Evolutionary conservation across 768 basidiomycete genomes (phyloP), one percentile per base, ranked within the genome.

Genomic region (Leucosporidium creatinivorum): DNA sequence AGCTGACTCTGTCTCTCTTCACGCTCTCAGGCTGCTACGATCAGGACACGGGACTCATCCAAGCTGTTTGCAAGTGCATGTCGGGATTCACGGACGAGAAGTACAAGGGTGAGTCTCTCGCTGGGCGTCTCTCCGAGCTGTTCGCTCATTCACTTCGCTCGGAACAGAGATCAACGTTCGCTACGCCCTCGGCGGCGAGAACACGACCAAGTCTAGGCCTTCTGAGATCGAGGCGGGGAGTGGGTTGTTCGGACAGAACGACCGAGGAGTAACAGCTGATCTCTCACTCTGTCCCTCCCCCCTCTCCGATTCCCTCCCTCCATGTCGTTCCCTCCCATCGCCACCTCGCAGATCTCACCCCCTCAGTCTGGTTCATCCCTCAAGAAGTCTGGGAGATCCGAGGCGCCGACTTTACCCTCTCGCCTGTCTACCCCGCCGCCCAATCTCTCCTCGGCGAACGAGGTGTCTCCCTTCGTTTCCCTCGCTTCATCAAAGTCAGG

Each of bases 61-160:
- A 47, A 54, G 91, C 88, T 3, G 83, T 93, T 23, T 91, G 89
- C 77, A 93, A 96, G 78, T 91, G 89, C 81, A 89, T 91, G 86
- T 89, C 88, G 68, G 88, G 88, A 86, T 96, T 96, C 78, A 85
- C 89, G 33, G 91, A 69, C 61, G 69, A 63, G 44, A 77, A 73
- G 70, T 77, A 77, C 73, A 79, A 88, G 83, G 81, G 39, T 44
- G 39, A 44, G 39, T 33, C 33, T 33, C 33, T 4, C 33, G 4
- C 5, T 33, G 4, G 33, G 5, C 4, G 8, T 44, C 15, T 44
- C 39, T 44, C 39, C 8, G 8, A 2, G 39, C 39, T 44, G 8
- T 17, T 13, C 39, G 39, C 39, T 44, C 3, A 44, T 44, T 13
- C 8, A 44, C 10, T 13, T 44, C 39, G 39, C 39, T 44, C 39